Evolutionary conservation across 345 rosid genomes (phyloP).

Genomic region (Dimocarpus longan): DNA sequence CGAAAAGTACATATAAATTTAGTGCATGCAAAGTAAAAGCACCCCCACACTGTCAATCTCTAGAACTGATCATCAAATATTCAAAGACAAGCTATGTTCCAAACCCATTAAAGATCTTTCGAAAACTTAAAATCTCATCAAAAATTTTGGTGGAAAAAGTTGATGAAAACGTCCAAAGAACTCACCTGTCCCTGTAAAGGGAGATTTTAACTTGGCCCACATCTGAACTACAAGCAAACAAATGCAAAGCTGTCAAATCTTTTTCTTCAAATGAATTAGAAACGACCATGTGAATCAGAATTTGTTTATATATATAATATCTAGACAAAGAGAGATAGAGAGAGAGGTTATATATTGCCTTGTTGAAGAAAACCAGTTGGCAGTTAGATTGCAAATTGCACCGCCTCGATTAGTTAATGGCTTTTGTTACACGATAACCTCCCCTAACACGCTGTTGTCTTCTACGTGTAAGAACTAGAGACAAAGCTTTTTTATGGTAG

Average conservation of each 20-base stretch:
- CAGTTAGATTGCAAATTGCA: slow-evolving; percentile 10
- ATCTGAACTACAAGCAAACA: slow-evolving; percentile 5
- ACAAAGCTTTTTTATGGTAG: slow-evolving; percentile 16
- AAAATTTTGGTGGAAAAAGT: background rate
- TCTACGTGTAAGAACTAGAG: slow-evolving; percentile 41
- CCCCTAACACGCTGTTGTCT: slow-evolving; percentile 43
- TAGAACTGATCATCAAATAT: no score
- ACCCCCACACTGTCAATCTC: no score
- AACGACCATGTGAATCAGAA: background rate
- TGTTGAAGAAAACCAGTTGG: slow-evolving; percentile 18
- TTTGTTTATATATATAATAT: background rate
- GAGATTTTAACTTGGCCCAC: slow-evolving; percentile 36
- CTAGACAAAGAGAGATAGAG: slow-evolving; percentile 21
- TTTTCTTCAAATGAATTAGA: background rate
- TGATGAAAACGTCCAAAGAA: background rate
- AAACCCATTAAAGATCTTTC: no score
- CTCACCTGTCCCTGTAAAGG: slow-evolving; percentile 44
- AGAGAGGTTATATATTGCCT: background rate
- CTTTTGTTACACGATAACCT: slow-evolving; percentile 50
- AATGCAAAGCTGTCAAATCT: background rate
- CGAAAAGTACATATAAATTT: no score
- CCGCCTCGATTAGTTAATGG: slow-evolving; percentile 30
- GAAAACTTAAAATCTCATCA: background rate
- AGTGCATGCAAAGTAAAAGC: no score
- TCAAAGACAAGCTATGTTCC: no score